Conservation (phyloP, 306 rosid species). For the Oxytropis ochrocephala region DNA sequence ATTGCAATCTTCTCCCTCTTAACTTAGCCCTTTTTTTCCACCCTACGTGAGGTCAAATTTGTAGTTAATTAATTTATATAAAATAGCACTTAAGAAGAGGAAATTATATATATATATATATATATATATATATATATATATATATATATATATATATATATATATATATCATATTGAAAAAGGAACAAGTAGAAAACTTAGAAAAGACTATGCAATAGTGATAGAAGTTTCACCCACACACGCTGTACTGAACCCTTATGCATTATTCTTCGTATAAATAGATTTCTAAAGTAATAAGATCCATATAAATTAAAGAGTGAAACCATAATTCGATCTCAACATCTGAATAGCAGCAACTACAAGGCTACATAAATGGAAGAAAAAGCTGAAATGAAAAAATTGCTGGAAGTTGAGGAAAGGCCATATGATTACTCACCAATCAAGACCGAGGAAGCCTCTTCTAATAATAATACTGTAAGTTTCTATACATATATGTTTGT, state of each 20-base stretch:
- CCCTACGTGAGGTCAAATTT: too few relatives aligned
- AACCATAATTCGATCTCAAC: not conserved
- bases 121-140: too few relatives aligned
- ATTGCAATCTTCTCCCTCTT: too few relatives aligned
- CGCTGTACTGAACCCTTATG: too few relatives aligned
- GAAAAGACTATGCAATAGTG: slow-evolving; percentile 18
- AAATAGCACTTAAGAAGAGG: not conserved
- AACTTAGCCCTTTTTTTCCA: too few relatives aligned
- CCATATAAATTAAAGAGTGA: too few relatives aligned
- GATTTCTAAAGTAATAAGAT: too few relatives aligned
- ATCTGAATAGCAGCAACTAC: not conserved
- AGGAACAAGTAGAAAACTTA: not conserved
- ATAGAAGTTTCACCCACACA: too few relatives aligned
- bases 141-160: too few relatives aligned
- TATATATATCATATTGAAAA: not conserved
- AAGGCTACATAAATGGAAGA: slow-evolving; percentile 25
- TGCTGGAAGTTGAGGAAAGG: slow-evolving; percentile 10
- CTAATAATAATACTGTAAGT: slow-evolving; percentile 14
- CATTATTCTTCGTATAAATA: too few relatives aligned
- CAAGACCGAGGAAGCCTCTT: not conserved
- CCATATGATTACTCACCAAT: slow-evolving; percentile 2
- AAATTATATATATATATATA: too few relatives aligned
- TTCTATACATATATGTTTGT: not conserved
- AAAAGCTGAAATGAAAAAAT: slow-evolving; percentile 9
- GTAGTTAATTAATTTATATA: not conserved